Base-by-base conservation (phyloP, 2,329 filamentous ascomycete species). In the Teratosphaeria pseudoeucalypti region DNA sequence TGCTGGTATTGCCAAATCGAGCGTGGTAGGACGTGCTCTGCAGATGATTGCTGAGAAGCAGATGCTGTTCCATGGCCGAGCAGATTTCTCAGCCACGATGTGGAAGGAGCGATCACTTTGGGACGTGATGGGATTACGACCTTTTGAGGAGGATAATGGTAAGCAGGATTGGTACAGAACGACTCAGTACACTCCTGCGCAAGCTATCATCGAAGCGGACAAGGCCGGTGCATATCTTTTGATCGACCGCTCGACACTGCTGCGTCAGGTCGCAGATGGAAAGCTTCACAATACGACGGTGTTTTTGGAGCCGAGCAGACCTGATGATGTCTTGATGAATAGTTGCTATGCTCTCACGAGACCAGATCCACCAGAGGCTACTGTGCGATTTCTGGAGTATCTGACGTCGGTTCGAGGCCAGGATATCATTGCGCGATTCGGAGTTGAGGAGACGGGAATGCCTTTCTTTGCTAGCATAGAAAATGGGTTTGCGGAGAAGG, bases 11-110 rank as follows among this genome's bases (percentile, higher is more conserved):
- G 3, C 11, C 2, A 10, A 7, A n/a, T 10, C 12, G 12, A 14
- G 14, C n/a, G 9, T 9, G 12, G 11, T 34, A 26, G 26, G 12
- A 11, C 3, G 4, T 10, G 52, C 52, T 14, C 19, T 54, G 19
- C n/a, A 12, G 11, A 12, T 6, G 19, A 16, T 54, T 6, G 52
- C 52, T 26, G 12, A 27, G 23, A 11, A 7, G 4, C 10, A n/a
- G 14, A 14, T n/a, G 12, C 19, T 23, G 29, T 67, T 66, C 29
- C 64, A 66, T 27, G 64, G 62, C 6, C 59, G 66, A 14, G 65
- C 61, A 9, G 66, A 68, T 57, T 64, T 62, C 5, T 66, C 64
- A 9, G 66, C 67, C 1, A 67, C 67, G 0, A 66, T 62, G 52
- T 59, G 53, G 5, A 67, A 63, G 55, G 65, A 68, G 58, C 58